Percentiles rank a stretch among this genome's conserved stretches.
phyloP scores from a whole-genome alignment of 2,329 filamentous ascomycete genomes.

The Fusarium sp. region DNA sequence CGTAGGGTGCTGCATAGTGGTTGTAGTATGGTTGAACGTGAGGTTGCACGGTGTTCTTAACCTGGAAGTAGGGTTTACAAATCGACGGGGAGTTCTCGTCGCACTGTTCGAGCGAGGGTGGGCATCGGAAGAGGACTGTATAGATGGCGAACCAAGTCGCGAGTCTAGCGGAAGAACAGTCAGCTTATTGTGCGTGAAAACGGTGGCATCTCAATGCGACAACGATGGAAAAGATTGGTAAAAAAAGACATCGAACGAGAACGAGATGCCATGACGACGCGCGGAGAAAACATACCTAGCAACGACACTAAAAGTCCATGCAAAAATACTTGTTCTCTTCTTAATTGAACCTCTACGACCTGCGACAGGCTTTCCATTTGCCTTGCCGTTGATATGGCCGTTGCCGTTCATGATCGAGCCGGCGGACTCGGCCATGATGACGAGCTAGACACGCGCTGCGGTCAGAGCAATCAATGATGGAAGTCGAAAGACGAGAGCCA shows the following conservation, averaged over 20 bases:
- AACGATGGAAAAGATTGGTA: slow-evolving; percentile 9
- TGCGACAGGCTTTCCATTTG: slow-evolving; percentile 43
- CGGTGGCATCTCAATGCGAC: not conserved
- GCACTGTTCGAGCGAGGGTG: slow-evolving; percentile 73
- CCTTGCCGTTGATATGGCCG: slow-evolving; percentile 51
- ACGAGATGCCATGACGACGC: slow-evolving; percentile 6
- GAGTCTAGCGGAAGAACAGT: slow-evolving; percentile 63
- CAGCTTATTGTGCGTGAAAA: not conserved
- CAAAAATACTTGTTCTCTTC: slow-evolving; percentile 45
- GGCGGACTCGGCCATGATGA: slow-evolving; percentile 51
- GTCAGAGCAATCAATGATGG: slow-evolving; percentile 18
- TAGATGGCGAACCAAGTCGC: slow-evolving; percentile 87
- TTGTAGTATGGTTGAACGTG: slow-evolving; percentile 88
- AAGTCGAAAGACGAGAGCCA: slow-evolving; percentile 15
- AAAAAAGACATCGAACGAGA: not conserved
- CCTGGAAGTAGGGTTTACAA: slow-evolving; percentile 83
- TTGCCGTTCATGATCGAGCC: slow-evolving; percentile 51
- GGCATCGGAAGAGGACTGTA: slow-evolving; percentile 85
- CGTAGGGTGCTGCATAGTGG: slow-evolving; percentile 83
- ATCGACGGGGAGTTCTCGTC: slow-evolving; percentile 77
- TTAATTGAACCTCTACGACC: slow-evolving; percentile 37
- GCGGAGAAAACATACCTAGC: slow-evolving; percentile 60
- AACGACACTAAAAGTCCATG: slow-evolving; percentile 58
- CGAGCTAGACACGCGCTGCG: slow-evolving; percentile 27
- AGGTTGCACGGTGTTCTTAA: slow-evolving; percentile 72